Evolutionary conservation across 2,329 filamentous ascomycete genomes (phyloP), one percentile per base, ranked within the genome.

Genomic region (Ophiostoma piceae): DNA sequence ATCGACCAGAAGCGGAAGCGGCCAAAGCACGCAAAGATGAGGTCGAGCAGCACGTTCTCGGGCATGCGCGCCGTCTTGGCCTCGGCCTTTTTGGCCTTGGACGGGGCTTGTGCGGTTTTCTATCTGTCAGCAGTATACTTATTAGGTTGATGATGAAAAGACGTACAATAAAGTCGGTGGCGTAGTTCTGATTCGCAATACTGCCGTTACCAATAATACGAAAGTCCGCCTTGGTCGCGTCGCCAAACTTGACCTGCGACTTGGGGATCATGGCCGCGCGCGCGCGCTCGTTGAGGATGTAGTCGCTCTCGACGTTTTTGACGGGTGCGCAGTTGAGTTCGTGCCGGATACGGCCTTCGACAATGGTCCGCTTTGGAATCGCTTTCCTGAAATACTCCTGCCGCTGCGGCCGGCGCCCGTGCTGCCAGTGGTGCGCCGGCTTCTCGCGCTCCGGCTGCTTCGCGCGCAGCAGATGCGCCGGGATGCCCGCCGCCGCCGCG

Each of bases 1-100:
- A 98, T 91, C n/a, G 91, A 89, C 94, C 94, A 99, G 80, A 95
- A 98, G 75, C 90, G 88, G 83, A 91, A 96, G 76, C 90, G 83
- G 70, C 89, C 87, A 87, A 97, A 99, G 77, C 89, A 90, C 67
- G 85, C 82, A 82, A 94, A 93, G 72, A 99, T 88, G 73, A 87
- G 85, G 80, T 97, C 94, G 80, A 96, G 82, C 73, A 99, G 88
- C 76, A 95, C 90, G 83, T 92, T 90, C 79, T 94, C 89, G 64
- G 92, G 89, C 80, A 98, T 94, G 80, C 95, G 94, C 43, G 92
- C 91, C 37, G 92, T 90, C 82, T 98, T 97, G 80, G 92, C 89
- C 75, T 92, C 89, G 78, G 86, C 82, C 80, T 87, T 88, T 79
- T 89, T 84, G 72, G 84, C 81, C 78, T 88, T 86, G 67, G 80